Base-by-base conservation (phyloP, 2,329 filamentous ascomycete species). In the Cytospora piceae region DNA sequence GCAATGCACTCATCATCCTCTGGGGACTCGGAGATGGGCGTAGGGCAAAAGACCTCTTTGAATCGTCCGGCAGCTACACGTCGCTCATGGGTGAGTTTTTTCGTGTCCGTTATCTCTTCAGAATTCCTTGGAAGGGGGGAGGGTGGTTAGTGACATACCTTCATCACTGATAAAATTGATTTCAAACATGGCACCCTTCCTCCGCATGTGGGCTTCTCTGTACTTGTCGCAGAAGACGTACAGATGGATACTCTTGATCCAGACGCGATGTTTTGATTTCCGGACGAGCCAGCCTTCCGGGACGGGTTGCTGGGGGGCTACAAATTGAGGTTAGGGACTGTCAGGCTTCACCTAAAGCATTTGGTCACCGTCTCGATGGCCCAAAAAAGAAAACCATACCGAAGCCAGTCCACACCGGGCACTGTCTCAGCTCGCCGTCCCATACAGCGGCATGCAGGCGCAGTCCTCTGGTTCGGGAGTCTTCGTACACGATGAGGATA, bases 321-420 rank as follows among this genome's bases (percentile, higher is more conserved):
- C 15, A 54, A 9, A 4, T 27, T 17, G 51, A 51, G 22, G 22
- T 22, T 32, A 46, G 42, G 20, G 39, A 6, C 39, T 49, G 46
- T 49, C n/a, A 49, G n/a, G 3, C 46, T 24, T 4, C 1, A 22
- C 11, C 46, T 22, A 22, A 12, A 4, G 8, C 12, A 14, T 49
- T 12, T 24, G 8, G 11, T 8, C n/a, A 24, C 3, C 11, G n/a
- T 14, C 7, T 49, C 15, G n/a, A 49, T 12, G 1, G 34, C 12
- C 2, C 34, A 14, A 27, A 12, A 49, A 32, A 5, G 12, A 4
- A 24, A 14, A 11, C 70, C 81, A 31, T 76, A 87, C 86, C 76
- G 70, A 89, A 89, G 2, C 86, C 86, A 2, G 86, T 89, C 87
- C 87, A 89, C 11, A 89, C 80, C 1, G 86, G 87, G 70, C 84